Evolutionary conservation across 2,329 filamentous ascomycete species (phyloP).

Genomic region (Aureobasidium sp.): DNA sequence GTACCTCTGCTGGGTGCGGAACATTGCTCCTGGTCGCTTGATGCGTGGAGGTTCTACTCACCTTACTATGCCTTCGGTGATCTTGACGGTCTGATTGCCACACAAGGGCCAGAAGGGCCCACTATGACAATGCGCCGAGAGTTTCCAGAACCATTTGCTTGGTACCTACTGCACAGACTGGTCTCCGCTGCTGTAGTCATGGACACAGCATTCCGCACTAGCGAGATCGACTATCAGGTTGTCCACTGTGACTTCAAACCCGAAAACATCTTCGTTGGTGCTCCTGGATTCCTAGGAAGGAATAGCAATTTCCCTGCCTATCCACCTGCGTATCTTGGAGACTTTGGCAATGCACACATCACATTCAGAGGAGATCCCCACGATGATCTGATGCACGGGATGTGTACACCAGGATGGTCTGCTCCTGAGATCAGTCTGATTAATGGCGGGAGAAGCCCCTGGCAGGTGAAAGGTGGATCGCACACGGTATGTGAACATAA

Average conservation of each 20-base stretch:
- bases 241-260: conserved; percentile 12
- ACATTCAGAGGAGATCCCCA: neutral
- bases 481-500: neutral
- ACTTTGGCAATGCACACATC: conserved; percentile 12
- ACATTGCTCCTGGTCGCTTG: conserved; percentile 10
- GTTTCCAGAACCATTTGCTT: conserved; percentile 12
- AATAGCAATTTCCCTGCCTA: neutral
- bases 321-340: conserved; percentile 7
- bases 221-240: neutral
- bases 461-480: conserved; percentile 1
- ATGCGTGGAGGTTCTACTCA: conserved; percentile 8
- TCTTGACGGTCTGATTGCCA: neutral
- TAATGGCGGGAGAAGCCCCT: neutral
- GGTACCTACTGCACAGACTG: conserved; percentile 11
- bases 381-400: neutral
- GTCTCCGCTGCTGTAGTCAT: neutral
- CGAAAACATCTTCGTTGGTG: conserved; percentile 1
- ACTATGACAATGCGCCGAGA: neutral
- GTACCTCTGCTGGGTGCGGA: conserved; percentile 5
- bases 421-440: neutral
- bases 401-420: neutral
- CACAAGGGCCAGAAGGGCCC: neutral
- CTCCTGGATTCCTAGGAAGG: conserved; percentile 1
- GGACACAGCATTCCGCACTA: neutral
- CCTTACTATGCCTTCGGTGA: conserved; percentile 7